phyloP scores from a whole-genome alignment of 2,329 filamentous ascomycete species.

The Teratosphaeria pseudoeucalypti region DNA sequence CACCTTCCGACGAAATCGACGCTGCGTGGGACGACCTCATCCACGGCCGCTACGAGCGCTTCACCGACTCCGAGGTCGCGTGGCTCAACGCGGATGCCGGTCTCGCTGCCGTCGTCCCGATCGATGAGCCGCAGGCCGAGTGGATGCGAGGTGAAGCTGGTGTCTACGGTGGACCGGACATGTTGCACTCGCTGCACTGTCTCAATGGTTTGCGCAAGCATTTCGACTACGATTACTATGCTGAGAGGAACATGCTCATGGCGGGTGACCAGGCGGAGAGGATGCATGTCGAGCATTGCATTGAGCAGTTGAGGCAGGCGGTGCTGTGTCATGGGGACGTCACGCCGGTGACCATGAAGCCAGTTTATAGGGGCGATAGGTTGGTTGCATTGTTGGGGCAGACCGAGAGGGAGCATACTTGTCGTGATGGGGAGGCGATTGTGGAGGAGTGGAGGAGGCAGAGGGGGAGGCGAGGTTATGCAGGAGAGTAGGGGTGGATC shows the following conservation, averaged over 20 bases:
- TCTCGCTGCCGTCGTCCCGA: neutral
- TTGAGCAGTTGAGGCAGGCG: slow-evolving; percentile 7
- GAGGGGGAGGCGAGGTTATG: neutral
- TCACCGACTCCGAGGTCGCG: slow-evolving; percentile 1
- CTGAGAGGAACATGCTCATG: neutral
- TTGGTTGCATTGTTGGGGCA: slow-evolving; percentile 5
- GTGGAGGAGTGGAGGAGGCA: neutral
- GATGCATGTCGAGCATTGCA: slow-evolving; percentile 8
- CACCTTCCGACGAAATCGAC: slow-evolving; percentile 3
- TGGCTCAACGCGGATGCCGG: slow-evolving; percentile 1
- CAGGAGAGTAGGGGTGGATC: neutral
- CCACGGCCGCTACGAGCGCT: slow-evolving; percentile 5
- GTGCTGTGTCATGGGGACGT: slow-evolving; percentile 8
- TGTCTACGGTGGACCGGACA: slow-evolving; percentile 6
- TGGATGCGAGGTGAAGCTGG: neutral
- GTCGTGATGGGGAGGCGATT: slow-evolving; percentile 5
- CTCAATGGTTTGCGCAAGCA: slow-evolving; percentile 5
- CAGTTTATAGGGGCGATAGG: neutral
- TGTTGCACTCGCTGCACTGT: slow-evolving; percentile 8
- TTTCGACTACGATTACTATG: slow-evolving; percentile 4
- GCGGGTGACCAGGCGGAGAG: neutral
- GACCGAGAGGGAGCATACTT: slow-evolving; percentile 7
- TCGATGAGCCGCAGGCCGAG: neutral
- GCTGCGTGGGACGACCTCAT: slow-evolving; percentile 5
- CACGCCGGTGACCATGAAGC: slow-evolving; percentile 7